Evolutionary conservation across 768 basidiomycete species (phyloP), one percentile per base, ranked within the genome.

Genomic region (Tricholoma furcatifolium): DNA sequence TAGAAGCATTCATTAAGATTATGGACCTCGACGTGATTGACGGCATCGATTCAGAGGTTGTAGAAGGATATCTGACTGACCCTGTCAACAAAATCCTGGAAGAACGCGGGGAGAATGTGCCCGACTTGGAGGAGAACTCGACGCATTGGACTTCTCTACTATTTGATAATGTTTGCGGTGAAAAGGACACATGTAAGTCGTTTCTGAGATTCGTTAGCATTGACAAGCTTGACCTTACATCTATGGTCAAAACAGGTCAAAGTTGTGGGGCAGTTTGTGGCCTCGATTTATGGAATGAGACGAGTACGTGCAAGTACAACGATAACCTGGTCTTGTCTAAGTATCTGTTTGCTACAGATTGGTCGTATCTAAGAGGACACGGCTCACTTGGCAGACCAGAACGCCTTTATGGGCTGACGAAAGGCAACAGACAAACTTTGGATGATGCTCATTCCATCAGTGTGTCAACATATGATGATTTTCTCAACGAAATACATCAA

Each of bases 61-160:
- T 58, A 2, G 45, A 32, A n/a, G 49, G 31, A 9, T 64, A 59
- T 51, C 15, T 64, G 5, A 49, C 56, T 14, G n/a, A 50, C 7
- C 63, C 63, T 12, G 40, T 64, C 2, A 24, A 15, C 4, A 49
- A 43, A 17, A 54, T 65, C 3, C 60, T 53, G 58, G 53, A 61
- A 41, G 53, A 55, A 50, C 57, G 63, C 23, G 60, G 58, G 39
- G 42, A 20, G 61, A 61, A 49, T 57, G n/a, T n/a, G n/a, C n/a
- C n/a, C 56, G 24, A 58, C 63, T 14, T n/a, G n/a, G 39, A 56
- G n/a, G 38, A 27, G 12, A 47, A 62, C 39, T 23, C 24, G 15
- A 47, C 56, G 1, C 58, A 61, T 43, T 65, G 60, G 60, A 55
- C 27, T 21, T 59, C 63, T 14, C 55, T 65, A 38, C 47, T 65